phyloP scores from a whole-genome alignment of 2,329 filamentous ascomycete genomes.

The Apiospora marii region DNA sequence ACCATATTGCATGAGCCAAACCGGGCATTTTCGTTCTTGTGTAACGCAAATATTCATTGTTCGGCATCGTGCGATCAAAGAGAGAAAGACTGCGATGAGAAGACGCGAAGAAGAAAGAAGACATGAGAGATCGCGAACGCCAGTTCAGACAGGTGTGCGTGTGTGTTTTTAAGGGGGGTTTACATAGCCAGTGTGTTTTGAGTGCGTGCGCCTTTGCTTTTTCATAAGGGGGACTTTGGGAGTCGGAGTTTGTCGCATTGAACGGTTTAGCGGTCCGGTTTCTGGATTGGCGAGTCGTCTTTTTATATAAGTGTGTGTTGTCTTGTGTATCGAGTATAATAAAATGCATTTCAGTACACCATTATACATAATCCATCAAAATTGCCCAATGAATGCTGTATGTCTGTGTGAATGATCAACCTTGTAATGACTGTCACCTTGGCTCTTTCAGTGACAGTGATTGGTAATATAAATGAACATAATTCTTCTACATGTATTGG shows the following conservation, averaged over 20 bases:
- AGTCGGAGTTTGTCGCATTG: constrained; percentile 10
- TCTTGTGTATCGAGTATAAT: constrained; percentile 27
- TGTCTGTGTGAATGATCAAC: not conserved
- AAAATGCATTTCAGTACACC: constrained; percentile 21
- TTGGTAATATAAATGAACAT: not conserved
- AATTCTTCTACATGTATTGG: constrained; percentile 21
- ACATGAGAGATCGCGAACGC: not conserved
- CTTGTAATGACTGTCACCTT: not conserved
- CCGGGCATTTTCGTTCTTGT: not conserved
- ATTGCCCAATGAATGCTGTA: not conserved
- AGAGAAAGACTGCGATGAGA: constrained; percentile 13
- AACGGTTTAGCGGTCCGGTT: constrained; percentile 1
- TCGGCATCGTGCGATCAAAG: not conserved
- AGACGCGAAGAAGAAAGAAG: constrained; percentile 1
- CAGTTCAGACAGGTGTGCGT: not conserved
- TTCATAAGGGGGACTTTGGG: not conserved
- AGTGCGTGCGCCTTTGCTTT: not conserved
- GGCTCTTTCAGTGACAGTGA: not conserved
- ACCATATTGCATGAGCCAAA: not conserved
- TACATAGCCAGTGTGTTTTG: not conserved
- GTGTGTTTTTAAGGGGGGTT: not conserved
- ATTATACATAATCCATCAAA: constrained; percentile 9
- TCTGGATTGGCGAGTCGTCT: constrained; percentile 11
- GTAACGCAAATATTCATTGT: constrained; percentile 5
- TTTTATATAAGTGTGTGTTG: not conserved